Percentiles rank a stretch among this genome's conserved stretches.
Evolutionary conservation across 2,329 filamentous ascomycete species (phyloP).

Genomic region (Tolypocladium tropicale): DNA sequence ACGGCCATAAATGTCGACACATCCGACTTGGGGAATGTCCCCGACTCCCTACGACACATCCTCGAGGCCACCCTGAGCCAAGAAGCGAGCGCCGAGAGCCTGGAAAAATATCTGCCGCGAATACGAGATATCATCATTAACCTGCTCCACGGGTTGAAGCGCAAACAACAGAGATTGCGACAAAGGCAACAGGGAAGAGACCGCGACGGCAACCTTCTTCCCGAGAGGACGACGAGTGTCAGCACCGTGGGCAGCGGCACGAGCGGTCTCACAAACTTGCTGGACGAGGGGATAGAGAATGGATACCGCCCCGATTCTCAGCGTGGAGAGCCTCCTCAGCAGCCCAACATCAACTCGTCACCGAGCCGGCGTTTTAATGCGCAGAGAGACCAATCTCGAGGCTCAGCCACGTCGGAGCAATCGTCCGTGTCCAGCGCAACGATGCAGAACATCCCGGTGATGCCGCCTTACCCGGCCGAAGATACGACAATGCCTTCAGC

Average conservation of each 20-base stretch:
- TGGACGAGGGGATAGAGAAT: constrained; percentile 50
- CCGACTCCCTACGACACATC: constrained; percentile 80
- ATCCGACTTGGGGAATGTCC: constrained; percentile 86
- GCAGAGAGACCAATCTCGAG: constrained; percentile 40
- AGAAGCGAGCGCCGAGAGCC: constrained; percentile 84
- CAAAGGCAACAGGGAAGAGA: constrained; percentile 50
- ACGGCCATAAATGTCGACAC: constrained; percentile 96
- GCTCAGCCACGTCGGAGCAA: constrained; percentile 44
- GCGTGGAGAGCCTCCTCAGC: constrained; percentile 15
- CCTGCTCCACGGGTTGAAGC: constrained; percentile 86
- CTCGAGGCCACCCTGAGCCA: constrained; percentile 94
- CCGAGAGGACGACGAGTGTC: constrained; percentile 45
- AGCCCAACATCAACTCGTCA: constrained; percentile 25
- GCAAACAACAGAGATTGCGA: constrained; percentile 84
- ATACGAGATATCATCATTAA: constrained; percentile 99
- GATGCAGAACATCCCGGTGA: constrained; percentile 65
- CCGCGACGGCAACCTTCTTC: constrained; percentile 32
- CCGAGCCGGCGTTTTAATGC: constrained; percentile 37
- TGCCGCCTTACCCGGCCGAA: constrained; percentile 60
- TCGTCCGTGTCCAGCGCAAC: constrained; percentile 64
- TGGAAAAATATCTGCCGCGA: constrained; percentile 85
- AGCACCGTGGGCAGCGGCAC: constrained; percentile 48
- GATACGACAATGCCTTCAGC: constrained; percentile 38
- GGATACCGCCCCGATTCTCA: constrained; percentile 34
- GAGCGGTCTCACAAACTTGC: constrained; percentile 43